Percentiles rank a stretch among this genome's conserved stretches.
These are phyloP conservation scores for Suillus lakei DNA, from an alignment of 768 basidiomycete genomes.

Conservation along the genomic window DNA sequence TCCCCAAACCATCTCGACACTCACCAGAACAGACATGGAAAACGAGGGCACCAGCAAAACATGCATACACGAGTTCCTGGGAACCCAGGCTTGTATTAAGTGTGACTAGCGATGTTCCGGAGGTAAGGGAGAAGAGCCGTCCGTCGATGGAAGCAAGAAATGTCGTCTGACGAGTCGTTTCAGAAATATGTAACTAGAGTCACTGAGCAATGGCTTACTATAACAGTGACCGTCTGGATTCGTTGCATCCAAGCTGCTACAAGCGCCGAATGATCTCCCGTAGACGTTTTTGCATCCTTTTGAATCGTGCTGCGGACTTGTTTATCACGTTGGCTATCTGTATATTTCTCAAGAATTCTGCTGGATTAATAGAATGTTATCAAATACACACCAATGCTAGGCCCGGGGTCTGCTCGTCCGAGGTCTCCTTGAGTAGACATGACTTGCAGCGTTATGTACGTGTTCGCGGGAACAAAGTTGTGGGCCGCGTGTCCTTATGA, in stretches of 20 bases:
- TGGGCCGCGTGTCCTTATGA: neutral
- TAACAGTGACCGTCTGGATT: slow-evolving; percentile 33
- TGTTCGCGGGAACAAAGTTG: too few species aligned
- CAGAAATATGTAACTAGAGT: too few species aligned
- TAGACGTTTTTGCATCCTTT: neutral
- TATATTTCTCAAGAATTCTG: neutral
- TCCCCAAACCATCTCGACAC: slow-evolving; percentile 6
- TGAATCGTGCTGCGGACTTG: neutral
- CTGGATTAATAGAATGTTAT: neutral
- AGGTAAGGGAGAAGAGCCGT: slow-evolving; percentile 30
- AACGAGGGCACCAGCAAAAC: slow-evolving; percentile 34
- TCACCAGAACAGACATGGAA: slow-evolving; percentile 34
- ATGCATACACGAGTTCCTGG: slow-evolving; percentile 32
- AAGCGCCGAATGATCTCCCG: slow-evolving; percentile 20
- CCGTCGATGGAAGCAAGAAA: slow-evolving; percentile 35
- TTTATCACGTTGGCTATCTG: neutral
- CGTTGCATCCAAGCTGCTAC: slow-evolving; percentile 29
- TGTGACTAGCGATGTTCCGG: slow-evolving; percentile 26
- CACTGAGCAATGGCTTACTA: slow-evolving; percentile 16
- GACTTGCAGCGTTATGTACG: slow-evolving; percentile 36
- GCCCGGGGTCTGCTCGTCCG: neutral
- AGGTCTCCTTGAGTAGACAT: neutral
- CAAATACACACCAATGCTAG: neutral
- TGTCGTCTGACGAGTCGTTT: slow-evolving; percentile 25
- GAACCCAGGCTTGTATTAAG: slow-evolving; percentile 5